These are phyloP conservation scores for Linanthus parryae DNA, from an alignment of 148 eudicot genomes.

Conservation along the genomic window DNA sequence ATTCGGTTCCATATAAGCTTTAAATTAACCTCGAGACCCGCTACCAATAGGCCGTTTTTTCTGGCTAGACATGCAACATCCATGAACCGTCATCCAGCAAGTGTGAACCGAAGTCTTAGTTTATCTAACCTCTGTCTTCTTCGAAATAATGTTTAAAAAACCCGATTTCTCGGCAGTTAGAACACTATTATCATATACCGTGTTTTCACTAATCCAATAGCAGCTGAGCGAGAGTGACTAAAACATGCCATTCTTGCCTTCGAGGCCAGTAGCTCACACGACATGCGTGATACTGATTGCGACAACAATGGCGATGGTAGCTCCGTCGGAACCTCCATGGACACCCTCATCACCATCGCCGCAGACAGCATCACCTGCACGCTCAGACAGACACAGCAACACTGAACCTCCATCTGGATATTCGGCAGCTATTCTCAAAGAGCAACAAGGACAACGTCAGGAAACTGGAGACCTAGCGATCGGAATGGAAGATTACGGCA, in stretches of 20 bases:
- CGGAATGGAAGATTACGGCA: slow-evolving; percentile 31
- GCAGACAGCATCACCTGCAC: not conserved
- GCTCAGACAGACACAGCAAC: not conserved
- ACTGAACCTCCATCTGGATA: no score
- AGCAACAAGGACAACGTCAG: no score
- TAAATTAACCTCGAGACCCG: no score
- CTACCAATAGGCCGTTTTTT: no score
- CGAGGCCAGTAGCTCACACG: slow-evolving; percentile 19
- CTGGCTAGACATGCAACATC: slow-evolving; percentile 22
- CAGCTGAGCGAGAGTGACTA: not conserved
- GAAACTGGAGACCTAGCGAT: not conserved
- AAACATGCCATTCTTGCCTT: not conserved
- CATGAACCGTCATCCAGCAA: slow-evolving; percentile 23
- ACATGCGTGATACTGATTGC: slow-evolving; percentile 10
- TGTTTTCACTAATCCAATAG: not conserved
- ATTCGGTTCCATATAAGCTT: no score
- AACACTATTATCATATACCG: not conserved
- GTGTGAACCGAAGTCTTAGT: slow-evolving; percentile 5
- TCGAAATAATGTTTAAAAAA: not conserved
- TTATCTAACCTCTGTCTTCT: not conserved
- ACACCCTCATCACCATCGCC: not conserved
- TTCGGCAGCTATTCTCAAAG: not conserved
- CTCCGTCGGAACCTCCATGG: not conserved
- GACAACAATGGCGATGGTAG: slow-evolving; percentile 2
- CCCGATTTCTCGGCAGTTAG: not conserved